Base-by-base conservation (phyloP, 768 basidiomycete genomes). In the Termitomyces sp. region DNA sequence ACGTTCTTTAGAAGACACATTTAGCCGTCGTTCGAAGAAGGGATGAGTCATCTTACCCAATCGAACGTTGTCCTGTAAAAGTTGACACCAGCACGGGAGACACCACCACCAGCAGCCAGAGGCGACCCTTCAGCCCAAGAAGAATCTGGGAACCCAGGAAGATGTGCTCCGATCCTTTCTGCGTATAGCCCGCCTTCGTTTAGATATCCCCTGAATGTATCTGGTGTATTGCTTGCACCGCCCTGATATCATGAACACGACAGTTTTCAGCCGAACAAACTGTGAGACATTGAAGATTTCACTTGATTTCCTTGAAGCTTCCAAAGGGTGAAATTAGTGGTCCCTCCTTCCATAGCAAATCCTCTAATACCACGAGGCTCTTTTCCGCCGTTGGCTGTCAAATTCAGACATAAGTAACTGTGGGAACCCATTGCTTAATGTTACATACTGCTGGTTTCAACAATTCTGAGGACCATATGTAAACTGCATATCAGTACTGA, bases 181-280 rank as follows among this genome's bases (percentile, higher is more conserved):
- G 74, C 77, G 55, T 75, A 79, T 6, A 80, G 64, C 1, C 79
- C 80, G 13, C 81, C 81, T 68, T 80, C 80, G 57, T 82, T 82
- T 47, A 79, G 65, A 48, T 81, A 77, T 28, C 80, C 81, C 22
- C 81, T 69, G 57, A 71, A 72, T 15, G 73, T 74, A 60, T 82
- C 81, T 10, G 77, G 75, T 20, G 75, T 61, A 28, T 72, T 60
- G 12, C 70, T 69, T 22, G 75, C 75, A 6, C 76, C 74, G 13
- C 76, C 76, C 74, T 55, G 51, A 15, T 39, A 46, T 9, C 12
- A 39, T 33, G 44, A 34, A 47, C 34, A 18, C 5, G 16, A 37
- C 16, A 26, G 22, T 22, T 55, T 16, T 34, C 22, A 50, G 22
- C 29, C 24, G 4, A 41, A 16, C 2, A 34, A 47, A n/a, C 37